Evolutionary conservation across 306 rosid genomes (phyloP), one percentile per base, ranked within the genome.

Genomic region (Malus fusca): DNA sequence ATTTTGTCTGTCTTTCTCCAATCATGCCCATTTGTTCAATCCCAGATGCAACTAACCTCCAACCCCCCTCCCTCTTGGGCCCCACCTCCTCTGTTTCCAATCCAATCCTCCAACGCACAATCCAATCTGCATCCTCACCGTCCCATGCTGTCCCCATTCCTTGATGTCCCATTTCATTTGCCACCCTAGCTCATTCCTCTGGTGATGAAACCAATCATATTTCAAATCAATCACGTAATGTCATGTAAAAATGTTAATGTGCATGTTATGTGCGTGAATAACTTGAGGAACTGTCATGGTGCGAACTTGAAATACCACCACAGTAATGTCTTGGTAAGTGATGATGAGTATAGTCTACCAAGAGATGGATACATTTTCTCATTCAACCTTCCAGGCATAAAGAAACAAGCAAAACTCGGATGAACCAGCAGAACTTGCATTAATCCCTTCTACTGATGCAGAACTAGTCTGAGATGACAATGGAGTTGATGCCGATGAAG

Each of bases 371-470:
- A 59, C 26, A 37, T 3, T n/a, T 40, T 61, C 42, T 87, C 83
- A 90, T 69, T 90, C 98, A 65, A 82, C 88, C 71, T 89, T 90
- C 98, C 98, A 93, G 83, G 98, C 98, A 84, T 89, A 90, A 56
- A 93, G 90, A 89, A 90, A 90, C 87, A 93, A 78, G 80, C 87
- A 86, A 80, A 93, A 93, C 79, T 93, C 95, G 11, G 97, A 90
- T 53, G 96, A 78, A 58, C 98, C 88, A 80, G 26, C 90, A 83
- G 62, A 58, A 58, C 84, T 78, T 10, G 87, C 82, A 75, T 84
- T 81, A 25, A 85, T 79, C 11, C 89, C 88, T 69, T 90, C 97
- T 62, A 83, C 76, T 46, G 91, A 85, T 19, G 85, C 90, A 59
- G 84, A 85, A 73, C 88, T 79, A 55, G 84, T 84, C 72, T 82